These are phyloP conservation scores for Ogataea trehalophila DNA, from an alignment of 805 yeast genomes.

Conservation along the genomic window DNA sequence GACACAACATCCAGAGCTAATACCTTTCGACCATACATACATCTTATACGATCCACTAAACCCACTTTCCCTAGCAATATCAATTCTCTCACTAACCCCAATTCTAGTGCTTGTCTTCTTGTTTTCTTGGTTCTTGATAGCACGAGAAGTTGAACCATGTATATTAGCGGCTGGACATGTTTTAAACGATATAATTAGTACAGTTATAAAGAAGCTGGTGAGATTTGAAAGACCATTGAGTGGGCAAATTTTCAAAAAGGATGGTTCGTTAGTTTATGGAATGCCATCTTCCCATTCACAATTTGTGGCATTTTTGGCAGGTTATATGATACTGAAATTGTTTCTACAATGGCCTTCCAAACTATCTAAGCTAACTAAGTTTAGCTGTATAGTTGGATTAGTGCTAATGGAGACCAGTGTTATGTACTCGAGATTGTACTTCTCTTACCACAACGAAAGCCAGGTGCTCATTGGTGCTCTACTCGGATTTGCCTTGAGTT, in stretches of 20 bases:
- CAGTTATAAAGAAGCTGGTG: constrained; percentile 55
- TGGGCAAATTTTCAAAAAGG: constrained; percentile 34
- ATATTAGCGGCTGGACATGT: constrained; percentile 84
- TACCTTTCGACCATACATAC: constrained; percentile 83
- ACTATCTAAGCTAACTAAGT: constrained; percentile 26
- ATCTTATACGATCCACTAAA: constrained; percentile 73
- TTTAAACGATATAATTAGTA: constrained; percentile 67
- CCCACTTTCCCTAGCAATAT: constrained; percentile 52
- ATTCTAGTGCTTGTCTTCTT: constrained; percentile 73
- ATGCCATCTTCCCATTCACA: constrained; percentile 98
- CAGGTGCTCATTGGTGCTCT: constrained; percentile 74
- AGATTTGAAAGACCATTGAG: constrained; percentile 68
- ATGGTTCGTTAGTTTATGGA: constrained; percentile 56
- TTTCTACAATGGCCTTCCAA: constrained; percentile 37
- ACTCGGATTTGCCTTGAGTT: constrained; percentile 55
- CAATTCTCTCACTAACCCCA: constrained; percentile 76
- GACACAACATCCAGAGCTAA: constrained; percentile 3
- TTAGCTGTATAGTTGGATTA: constrained; percentile 28
- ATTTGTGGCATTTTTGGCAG: constrained; percentile 83
- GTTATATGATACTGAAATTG: constrained; percentile 45
- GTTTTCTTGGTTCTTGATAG: constrained; percentile 74
- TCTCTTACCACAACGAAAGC: constrained; percentile 65
- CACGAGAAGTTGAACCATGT: constrained; percentile 83
- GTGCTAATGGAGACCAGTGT: constrained; percentile 37
- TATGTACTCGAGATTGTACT: constrained; percentile 66